phyloP scores from a whole-genome alignment of 305 asterid genomes.

The Fraxinus floribunda region DNA sequence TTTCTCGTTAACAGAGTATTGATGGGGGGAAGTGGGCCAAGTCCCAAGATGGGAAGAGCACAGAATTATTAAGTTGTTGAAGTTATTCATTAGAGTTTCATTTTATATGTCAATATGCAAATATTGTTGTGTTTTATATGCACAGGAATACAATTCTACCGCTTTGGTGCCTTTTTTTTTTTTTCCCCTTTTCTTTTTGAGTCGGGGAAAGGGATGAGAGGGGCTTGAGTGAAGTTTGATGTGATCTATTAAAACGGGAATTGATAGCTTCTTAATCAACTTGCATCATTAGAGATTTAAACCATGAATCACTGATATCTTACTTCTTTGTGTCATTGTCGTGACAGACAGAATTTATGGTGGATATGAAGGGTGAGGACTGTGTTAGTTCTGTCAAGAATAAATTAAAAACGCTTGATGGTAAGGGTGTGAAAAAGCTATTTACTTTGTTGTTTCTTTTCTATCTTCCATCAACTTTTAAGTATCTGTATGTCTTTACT shows the following conservation, averaged over 20 bases:
- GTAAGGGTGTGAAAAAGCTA: conserved; percentile 36
- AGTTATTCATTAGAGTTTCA: neutral
- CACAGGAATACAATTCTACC: neutral
- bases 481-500: conserved; percentile 10
- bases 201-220: neutral
- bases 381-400: conserved; percentile 77
- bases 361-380: conserved; percentile 88
- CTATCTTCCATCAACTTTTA: neutral
- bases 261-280: neutral
- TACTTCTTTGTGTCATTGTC: conserved; percentile 6
- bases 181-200: neutral
- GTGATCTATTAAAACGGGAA: neutral
- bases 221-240: neutral
- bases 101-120: neutral
- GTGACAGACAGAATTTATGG: conserved; percentile 89
- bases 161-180: neutral
- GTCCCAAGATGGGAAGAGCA: neutral
- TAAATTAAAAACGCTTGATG: conserved; percentile 70
- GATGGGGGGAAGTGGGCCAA: neutral
- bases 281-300: neutral
- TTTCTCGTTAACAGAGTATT: neutral
- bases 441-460: neutral
- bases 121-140: neutral
- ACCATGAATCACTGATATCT: conserved; percentile 15
- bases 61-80: neutral